Evolutionary conservation across 345 rosid species (phyloP).

Genomic region (Diplotaxis tenuifolia): DNA sequence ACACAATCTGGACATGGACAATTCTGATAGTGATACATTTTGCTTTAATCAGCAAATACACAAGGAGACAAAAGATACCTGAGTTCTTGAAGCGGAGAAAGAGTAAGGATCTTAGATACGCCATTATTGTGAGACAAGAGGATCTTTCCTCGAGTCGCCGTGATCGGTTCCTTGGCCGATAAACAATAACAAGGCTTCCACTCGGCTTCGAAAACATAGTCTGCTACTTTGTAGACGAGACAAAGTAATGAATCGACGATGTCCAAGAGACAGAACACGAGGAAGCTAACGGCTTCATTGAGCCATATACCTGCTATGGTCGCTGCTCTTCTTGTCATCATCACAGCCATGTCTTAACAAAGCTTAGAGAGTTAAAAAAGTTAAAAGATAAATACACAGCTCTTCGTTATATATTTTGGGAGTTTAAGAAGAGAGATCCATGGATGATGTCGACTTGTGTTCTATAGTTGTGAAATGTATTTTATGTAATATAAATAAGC

Average conservation of each 20-base stretch:
- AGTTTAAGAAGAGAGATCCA: slow-evolving; percentile 6
- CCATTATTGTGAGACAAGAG: slow-evolving; percentile 37
- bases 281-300: slow-evolving; percentile 62
- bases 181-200: slow-evolving; percentile 85
- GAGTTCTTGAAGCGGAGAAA: slow-evolving; percentile 33
- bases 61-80: slow-evolving; percentile 7
- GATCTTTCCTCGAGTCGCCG: slow-evolving; percentile 40
- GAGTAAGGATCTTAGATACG: slow-evolving; percentile 36
- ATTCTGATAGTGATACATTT: neutral
- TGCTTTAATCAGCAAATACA: neutral
- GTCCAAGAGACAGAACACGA: slow-evolving; percentile 79
- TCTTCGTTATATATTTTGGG: slow-evolving; percentile 16
- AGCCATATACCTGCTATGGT: slow-evolving; percentile 43
- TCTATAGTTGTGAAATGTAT: slow-evolving; percentile 1
- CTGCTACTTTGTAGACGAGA: slow-evolving; percentile 62
- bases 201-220: slow-evolving; percentile 77
- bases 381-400: neutral
- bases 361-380: neutral
- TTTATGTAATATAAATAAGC: neutral
- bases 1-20: neutral
- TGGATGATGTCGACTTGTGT: neutral
- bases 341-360: slow-evolving; percentile 26
- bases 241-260: slow-evolving; percentile 68
- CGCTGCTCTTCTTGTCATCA: slow-evolving; percentile 34
- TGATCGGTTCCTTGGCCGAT: slow-evolving; percentile 65